Evolutionary conservation across 768 basidiomycete genomes (phyloP).

Genomic region (Psilocybe cyanescens): DNA sequence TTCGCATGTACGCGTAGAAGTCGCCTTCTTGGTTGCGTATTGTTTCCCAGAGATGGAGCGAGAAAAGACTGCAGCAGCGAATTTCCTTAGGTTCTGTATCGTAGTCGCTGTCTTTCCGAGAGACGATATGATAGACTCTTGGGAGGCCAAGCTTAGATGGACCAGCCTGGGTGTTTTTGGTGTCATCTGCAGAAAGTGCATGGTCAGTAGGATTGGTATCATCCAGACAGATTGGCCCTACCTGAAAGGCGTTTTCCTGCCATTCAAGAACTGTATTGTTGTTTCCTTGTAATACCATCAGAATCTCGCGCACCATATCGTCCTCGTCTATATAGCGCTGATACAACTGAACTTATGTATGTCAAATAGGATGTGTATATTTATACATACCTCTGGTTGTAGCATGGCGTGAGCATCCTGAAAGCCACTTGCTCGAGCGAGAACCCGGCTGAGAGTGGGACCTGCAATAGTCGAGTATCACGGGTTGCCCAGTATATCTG

Average conservation of each 20-base stretch:
- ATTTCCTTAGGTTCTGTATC: slow-evolving; percentile 64
- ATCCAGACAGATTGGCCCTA: slow-evolving; percentile 18
- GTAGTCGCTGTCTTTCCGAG: slow-evolving; percentile 65
- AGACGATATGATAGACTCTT: slow-evolving; percentile 63
- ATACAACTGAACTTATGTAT: background rate
- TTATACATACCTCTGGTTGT: slow-evolving; percentile 42
- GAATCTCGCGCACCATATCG: slow-evolving; percentile 76
- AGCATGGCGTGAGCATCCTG: slow-evolving; percentile 42
- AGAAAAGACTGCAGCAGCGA: slow-evolving; percentile 53
- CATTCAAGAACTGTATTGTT: slow-evolving; percentile 58
- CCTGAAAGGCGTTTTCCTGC: slow-evolving; percentile 36
- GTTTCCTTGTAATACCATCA: slow-evolving; percentile 77
- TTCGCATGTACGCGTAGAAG: slow-evolving; percentile 66
- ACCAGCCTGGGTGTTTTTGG: slow-evolving; percentile 59
- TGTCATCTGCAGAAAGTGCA: slow-evolving; percentile 40
- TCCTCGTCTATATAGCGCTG: slow-evolving; percentile 76
- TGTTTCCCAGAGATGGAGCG: slow-evolving; percentile 28
- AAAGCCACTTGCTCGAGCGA: slow-evolving; percentile 35
- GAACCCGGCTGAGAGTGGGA: slow-evolving; percentile 44
- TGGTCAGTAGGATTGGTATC: background rate
- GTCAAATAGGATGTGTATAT: background rate
- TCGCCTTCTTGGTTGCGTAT: slow-evolving; percentile 17
- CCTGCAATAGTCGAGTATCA: slow-evolving; percentile 32
- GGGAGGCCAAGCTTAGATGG: slow-evolving; percentile 70
- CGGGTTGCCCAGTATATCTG: background rate